Evolutionary conservation across 176 grass and related monocot genomes (phyloP).

Genomic region (Raddia distichophylla): DNA sequence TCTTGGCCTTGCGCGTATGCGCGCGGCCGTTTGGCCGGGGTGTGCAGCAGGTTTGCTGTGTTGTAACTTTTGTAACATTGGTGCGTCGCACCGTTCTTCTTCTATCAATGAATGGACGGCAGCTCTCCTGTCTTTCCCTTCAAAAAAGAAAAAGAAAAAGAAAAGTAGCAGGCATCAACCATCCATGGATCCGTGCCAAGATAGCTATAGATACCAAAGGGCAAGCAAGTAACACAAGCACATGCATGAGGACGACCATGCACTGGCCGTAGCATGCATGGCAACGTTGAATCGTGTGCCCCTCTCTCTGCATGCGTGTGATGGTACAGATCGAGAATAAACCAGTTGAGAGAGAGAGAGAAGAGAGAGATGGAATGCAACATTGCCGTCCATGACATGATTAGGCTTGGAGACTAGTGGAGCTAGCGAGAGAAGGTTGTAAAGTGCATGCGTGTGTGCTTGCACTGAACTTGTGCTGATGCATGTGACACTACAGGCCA

Average conservation of each 20-base stretch:
- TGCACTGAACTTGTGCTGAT: neutral
- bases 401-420: neutral
- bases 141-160: too few species aligned
- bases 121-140: too few species aligned
- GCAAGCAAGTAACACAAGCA: neutral
- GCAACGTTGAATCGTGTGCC: conserved; percentile 16
- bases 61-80: too few species aligned
- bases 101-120: too few species aligned
- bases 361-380: neutral
- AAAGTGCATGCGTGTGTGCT: neutral
- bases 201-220: neutral
- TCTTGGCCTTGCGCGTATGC: too few species aligned
- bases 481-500: conserved; percentile 16
- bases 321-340: too few species aligned
- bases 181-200: neutral
- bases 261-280: neutral
- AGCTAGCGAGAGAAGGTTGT: neutral
- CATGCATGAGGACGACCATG: neutral
- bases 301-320: neutral
- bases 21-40: too few species aligned
- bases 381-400: neutral
- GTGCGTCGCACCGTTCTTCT: too few species aligned
- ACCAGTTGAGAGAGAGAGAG: neutral
- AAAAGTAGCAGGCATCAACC: neutral
- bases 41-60: too few species aligned